Base-by-base conservation (phyloP, 768 basidiomycete species). In the Lactifluus hygrophoroides region DNA sequence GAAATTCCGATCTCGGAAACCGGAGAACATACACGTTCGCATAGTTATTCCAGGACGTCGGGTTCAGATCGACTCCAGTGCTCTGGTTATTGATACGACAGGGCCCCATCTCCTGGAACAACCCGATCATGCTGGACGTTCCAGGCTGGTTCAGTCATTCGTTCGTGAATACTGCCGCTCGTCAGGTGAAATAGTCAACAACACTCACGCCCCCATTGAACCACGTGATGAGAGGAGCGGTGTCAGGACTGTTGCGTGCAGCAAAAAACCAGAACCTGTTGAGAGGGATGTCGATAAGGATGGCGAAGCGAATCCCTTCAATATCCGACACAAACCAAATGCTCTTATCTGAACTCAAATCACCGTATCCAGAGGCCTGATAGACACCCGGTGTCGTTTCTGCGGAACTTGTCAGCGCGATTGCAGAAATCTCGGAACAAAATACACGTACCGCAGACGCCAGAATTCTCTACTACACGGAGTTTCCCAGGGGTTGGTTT, bases 21-120 rank as follows among this genome's bases (percentile, higher is more conserved):
- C 14, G 0, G 23, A 48, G n/a, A n/a, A 53, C 60, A 9, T 54
- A 69, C 71, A 83, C 67, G 61, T 83, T 83, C 0, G 76, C 75
- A 47, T 78, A 69, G 65, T 77, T 79, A 68, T 81, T 82, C 82
- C 82, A 84, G 0, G 82, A 80, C 64, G 69, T 77, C 1, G 80
- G 77, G 64, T 85, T 85, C 19, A 74, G 66, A 1, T 71, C 70
- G 27, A 83, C 78, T 28, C 72, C 68, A 3, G 70, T 72, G 34
- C 92, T 91, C 1, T 83, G 75, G 43, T 90, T 73, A 17, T 79
- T 73, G 60, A 97, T 77, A 30, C 72, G 73, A 72, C 95, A 97
- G 0, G 95, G 94, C 0, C 95, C 95, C 21, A 95, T 83, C 68
- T 97, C 94, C 65, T 95, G 91, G 16, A 98, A 76, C 23, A 96